phyloP scores from a whole-genome alignment of 1,139 yeast species.

The Wickerhamomyces sp. region DNA sequence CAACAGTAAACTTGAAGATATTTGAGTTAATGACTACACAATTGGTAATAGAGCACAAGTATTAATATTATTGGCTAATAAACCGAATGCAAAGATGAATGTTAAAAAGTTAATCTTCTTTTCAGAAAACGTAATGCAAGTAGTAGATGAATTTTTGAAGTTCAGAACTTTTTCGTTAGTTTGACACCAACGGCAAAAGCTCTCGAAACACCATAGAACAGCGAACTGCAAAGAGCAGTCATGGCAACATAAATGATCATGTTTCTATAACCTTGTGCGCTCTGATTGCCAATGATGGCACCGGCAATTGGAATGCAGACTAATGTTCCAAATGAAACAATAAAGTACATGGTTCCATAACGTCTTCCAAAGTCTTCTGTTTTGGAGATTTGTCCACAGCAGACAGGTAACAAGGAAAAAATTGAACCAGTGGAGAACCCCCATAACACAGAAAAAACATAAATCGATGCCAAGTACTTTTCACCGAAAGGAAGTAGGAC shows the following conservation, averaged over 20 bases:
- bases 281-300: slow-evolving; percentile 30
- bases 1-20: too few relatives aligned
- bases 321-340: slow-evolving; percentile 54
- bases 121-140: too few relatives aligned
- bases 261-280: slow-evolving; percentile 17
- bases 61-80: too few relatives aligned
- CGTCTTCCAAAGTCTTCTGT: slow-evolving; percentile 63
- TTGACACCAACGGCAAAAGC: slow-evolving; percentile 6
- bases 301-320: slow-evolving; percentile 51
- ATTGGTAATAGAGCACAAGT: too few relatives aligned
- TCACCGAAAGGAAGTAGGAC: slow-evolving; percentile 33
- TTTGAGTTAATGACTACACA: too few relatives aligned
- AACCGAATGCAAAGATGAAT: too few relatives aligned
- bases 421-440: slow-evolving; percentile 38
- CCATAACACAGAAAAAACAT: slow-evolving; percentile 30
- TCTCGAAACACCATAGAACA: slow-evolving; percentile 8
- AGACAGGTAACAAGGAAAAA: slow-evolving; percentile 41
- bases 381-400: slow-evolving; percentile 56
- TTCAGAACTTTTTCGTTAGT: neutral
- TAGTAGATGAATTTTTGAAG: too few relatives aligned
- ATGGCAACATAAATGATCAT: slow-evolving; percentile 14
- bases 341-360: slow-evolving; percentile 63
- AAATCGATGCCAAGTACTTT: slow-evolving; percentile 23
- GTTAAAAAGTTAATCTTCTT: too few relatives aligned
- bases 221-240: slow-evolving; percentile 8